Evolutionary conservation across 768 basidiomycete genomes (phyloP).

Genomic region (Amanita phalloides): DNA sequence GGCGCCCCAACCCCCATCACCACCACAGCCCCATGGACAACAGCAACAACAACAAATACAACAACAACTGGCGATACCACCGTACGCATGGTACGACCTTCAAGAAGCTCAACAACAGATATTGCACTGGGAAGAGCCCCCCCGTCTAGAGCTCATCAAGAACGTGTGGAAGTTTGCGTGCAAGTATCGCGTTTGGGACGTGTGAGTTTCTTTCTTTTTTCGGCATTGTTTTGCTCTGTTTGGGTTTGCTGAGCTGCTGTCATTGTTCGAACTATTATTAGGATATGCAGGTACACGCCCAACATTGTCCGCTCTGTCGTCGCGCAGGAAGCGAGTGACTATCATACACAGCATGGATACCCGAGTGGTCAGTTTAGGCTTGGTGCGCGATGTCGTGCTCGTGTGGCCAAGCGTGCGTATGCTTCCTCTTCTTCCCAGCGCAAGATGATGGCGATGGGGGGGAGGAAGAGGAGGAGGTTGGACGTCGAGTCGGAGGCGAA

Average conservation of each 20-base stretch:
- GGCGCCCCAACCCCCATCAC: background rate
- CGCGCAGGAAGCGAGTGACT: slow-evolving; percentile 16
- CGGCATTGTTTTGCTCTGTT: no score
- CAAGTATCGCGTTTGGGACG: slow-evolving; percentile 16
- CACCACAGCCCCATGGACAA: background rate
- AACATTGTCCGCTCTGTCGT: slow-evolving; percentile 15
- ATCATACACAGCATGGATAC: slow-evolving; percentile 12
- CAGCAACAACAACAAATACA: slow-evolving; percentile 5
- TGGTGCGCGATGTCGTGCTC: background rate
- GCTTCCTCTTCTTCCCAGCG: no score
- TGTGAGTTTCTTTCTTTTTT: slow-evolving; percentile 10
- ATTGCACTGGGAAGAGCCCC: slow-evolving; percentile 11
- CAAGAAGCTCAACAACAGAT: slow-evolving; percentile 7
- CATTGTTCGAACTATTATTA: no score
- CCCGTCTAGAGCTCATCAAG: slow-evolving; percentile 10
- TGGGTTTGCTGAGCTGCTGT: no score
- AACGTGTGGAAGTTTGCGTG: slow-evolving; percentile 17
- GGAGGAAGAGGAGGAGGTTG: background rate
- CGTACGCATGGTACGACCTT: slow-evolving; percentile 7
- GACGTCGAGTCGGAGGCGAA: background rate
- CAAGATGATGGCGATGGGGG: no score
- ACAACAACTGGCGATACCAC: background rate
- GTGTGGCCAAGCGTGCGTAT: background rate
- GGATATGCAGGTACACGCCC: slow-evolving; percentile 12
- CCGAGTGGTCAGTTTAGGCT: slow-evolving; percentile 9